Evolutionary conservation across 257 asterid genomes (phyloP).

Genomic region (Solanum chaucha): DNA sequence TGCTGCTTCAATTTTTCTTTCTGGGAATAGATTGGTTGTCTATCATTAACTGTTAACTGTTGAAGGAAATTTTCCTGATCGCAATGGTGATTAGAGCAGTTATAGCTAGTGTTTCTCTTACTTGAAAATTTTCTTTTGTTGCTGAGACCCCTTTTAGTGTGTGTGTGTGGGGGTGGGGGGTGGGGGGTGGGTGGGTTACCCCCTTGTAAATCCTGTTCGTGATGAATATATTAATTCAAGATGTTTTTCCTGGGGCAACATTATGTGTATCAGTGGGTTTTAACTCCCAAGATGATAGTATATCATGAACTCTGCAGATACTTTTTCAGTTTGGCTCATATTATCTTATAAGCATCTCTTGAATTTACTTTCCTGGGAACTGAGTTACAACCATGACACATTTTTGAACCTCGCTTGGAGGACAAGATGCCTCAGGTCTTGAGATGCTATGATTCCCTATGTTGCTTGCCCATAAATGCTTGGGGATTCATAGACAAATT

Average conservation of each 20-base stretch:
- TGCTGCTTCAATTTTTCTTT: neutral
- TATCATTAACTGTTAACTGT: neutral
- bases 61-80: neutral
- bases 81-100: neutral
- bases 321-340: neutral
- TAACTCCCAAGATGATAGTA: neutral
- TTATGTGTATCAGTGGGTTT: neutral
- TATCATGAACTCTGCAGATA: neutral
- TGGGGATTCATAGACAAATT: neutral
- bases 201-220: neutral
- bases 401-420: neutral
- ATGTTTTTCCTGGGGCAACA: neutral
- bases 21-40: neutral
- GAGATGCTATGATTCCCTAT: neutral
- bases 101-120: neutral
- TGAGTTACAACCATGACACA: neutral
- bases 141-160: neutral
- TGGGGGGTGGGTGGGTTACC: rapidly evolving
- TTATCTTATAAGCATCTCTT: neutral
- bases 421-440: neutral
- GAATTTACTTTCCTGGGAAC: neutral
- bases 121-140: neutral
- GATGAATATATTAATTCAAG: neutral
- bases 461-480: neutral
- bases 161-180: too few relatives aligned